Evolutionary conservation across 768 basidiomycete genomes (phyloP).

Genomic region (Amanita fuliginea): DNA sequence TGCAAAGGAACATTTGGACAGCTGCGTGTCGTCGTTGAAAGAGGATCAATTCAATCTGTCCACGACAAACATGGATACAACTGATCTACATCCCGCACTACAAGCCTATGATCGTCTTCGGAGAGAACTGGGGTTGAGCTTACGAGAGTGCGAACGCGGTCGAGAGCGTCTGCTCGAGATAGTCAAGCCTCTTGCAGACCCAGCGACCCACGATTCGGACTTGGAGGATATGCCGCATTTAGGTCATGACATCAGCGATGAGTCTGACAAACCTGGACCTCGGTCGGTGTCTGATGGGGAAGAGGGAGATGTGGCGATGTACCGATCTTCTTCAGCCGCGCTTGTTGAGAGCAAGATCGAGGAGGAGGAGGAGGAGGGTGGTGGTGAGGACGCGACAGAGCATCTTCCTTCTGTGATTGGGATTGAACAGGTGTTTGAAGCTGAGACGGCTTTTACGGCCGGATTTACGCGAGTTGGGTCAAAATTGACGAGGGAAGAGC

Average conservation of each 20-base stretch:
- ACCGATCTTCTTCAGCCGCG: constrained; percentile 10
- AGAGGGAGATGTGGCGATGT: constrained; percentile 8
- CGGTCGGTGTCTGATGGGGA: constrained; percentile 25
- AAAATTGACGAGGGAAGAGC: constrained; percentile 63
- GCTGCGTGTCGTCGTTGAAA: constrained; percentile 49
- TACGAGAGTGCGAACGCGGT: constrained; percentile 78
- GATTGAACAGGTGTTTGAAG: constrained; percentile 78
- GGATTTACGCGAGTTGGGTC: constrained; percentile 47
- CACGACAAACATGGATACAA: background rate
- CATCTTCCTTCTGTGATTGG: constrained; percentile 51
- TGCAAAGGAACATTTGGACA: constrained; percentile 54
- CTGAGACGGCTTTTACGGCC: constrained; percentile 34
- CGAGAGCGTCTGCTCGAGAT: constrained; percentile 51
- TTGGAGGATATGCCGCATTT: constrained; percentile 35
- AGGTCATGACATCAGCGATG: constrained; percentile 41
- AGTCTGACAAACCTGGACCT: constrained; percentile 39
- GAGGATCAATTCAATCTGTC: constrained; percentile 15
- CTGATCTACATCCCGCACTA: constrained; percentile 37
- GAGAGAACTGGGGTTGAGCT: constrained; percentile 64
- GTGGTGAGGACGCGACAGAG: constrained; percentile 41
- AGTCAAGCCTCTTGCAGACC: constrained; percentile 30
- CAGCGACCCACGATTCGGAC: constrained; percentile 14
- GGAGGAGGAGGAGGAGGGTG: constrained; percentile 19
- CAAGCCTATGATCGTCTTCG: constrained; percentile 68
- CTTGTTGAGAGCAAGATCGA: constrained; percentile 15